Conservation (phyloP, 2,329 filamentous ascomycete species). For the Ilyonectria sp. region DNA sequence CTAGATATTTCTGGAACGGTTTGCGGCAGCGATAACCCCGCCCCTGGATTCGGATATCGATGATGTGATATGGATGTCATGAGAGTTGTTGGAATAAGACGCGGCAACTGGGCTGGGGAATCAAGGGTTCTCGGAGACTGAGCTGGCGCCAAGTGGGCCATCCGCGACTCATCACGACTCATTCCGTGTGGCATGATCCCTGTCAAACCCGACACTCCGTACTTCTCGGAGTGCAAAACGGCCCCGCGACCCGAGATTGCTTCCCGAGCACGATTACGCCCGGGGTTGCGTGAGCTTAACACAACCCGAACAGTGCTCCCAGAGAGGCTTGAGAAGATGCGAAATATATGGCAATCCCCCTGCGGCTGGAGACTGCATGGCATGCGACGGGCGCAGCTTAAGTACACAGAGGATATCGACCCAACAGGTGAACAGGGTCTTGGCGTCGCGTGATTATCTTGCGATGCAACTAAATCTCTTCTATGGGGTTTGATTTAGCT, state of each 20-base stretch:
- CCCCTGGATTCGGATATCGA: no score
- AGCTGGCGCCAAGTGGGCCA: slow-evolving; percentile 3
- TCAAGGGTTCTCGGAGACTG: slow-evolving; percentile 18
- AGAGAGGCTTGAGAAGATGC: neutral
- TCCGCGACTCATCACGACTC: neutral
- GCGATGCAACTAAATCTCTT: neutral
- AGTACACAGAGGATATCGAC: neutral
- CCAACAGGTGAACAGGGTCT: neutral
- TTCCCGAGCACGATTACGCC: slow-evolving; percentile 18
- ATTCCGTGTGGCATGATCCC: neutral
- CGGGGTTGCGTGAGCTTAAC: neutral
- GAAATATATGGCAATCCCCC: neutral
- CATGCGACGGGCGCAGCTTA: neutral
- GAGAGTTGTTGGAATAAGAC: slow-evolving; percentile 14
- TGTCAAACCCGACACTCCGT: neutral
- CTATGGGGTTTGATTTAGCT: neutral
- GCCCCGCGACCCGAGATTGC: slow-evolving; percentile 27
- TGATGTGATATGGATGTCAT: neutral
- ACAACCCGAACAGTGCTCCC: neutral
- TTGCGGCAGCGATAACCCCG: neutral
- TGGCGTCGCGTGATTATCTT: neutral
- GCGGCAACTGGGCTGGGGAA: slow-evolving; percentile 9
- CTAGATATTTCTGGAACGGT: neutral
- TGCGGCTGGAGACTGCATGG: neutral
- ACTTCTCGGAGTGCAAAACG: slow-evolving; percentile 19